These are phyloP conservation scores for Lichtheimia ornata DNA, from an alignment of 371 early-diverging fungal species.

Conservation along the genomic window DNA sequence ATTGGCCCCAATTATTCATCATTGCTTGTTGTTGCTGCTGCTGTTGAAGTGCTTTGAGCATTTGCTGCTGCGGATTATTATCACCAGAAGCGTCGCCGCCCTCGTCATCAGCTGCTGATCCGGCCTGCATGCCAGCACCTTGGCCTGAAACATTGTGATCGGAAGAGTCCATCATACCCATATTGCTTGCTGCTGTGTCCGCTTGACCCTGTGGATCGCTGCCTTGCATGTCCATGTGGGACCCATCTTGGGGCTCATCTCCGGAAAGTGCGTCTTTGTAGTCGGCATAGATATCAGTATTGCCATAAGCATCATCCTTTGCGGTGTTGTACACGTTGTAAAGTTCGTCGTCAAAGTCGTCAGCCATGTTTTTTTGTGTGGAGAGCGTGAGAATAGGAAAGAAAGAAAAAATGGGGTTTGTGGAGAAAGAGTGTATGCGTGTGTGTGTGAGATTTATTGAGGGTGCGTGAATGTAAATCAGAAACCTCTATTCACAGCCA, in stretches of 20 bases:
- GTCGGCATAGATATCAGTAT: constrained; percentile 31
- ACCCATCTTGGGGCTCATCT: constrained; percentile 4
- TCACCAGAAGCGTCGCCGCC: not conserved
- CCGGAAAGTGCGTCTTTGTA: constrained; percentile 22
- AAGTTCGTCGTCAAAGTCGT: constrained; percentile 46
- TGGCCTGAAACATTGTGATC: not conserved
- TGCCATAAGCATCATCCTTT: constrained; percentile 27
- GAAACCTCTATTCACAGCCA: too few relatives aligned
- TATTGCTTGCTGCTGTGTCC: not conserved
- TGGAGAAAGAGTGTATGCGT: too few relatives aligned
- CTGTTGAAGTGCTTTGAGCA: constrained; percentile 5
- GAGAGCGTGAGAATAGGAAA: not conserved
- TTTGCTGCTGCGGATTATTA: constrained; percentile 11
- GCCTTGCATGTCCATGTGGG: constrained; percentile 2
- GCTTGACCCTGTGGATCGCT: not conserved
- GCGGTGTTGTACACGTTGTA: constrained; percentile 40
- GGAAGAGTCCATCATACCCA: not conserved
- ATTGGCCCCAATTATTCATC: constrained; percentile 23
- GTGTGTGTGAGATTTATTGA: too few relatives aligned
- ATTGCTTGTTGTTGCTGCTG: constrained; percentile 13
- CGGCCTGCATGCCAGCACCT: not conserved
- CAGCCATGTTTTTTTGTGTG: constrained; percentile 6
- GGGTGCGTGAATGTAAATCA: too few relatives aligned
- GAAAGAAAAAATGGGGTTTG: not conserved
- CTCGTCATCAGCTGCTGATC: constrained; percentile 3